phyloP scores from a whole-genome alignment of 805 yeast species.

The Wickerhamiella allomyrinae region DNA sequence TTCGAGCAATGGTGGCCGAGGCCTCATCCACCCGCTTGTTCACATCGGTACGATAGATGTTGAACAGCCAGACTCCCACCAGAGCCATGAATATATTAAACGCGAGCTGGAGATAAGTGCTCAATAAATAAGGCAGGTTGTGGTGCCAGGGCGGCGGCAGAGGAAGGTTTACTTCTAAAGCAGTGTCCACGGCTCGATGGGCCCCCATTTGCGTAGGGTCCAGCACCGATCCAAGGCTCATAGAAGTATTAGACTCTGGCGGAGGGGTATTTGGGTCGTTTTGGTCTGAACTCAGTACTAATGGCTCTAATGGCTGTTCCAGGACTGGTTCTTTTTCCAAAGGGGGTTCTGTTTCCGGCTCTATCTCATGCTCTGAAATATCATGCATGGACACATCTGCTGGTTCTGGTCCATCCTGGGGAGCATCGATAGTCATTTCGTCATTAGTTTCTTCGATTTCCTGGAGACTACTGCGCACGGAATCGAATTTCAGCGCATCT shows the following conservation, averaged over 20 bases:
- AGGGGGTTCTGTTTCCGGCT: no score
- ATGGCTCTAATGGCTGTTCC: no score
- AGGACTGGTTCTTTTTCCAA: no score
- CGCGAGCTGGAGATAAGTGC: conserved; percentile 49
- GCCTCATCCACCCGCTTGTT: conserved; percentile 46
- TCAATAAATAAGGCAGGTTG: conserved; percentile 37
- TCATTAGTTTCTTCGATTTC: neutral
- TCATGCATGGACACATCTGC: neutral
- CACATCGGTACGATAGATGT: conserved; percentile 51
- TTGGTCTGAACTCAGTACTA: no score
- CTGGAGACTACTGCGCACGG: neutral
- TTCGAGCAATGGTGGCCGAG: conserved; percentile 39
- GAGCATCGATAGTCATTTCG: neutral
- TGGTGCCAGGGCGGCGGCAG: conserved; percentile 21
- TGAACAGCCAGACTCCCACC: conserved; percentile 34
- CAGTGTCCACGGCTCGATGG: conserved; percentile 10
- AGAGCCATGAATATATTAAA: conserved; percentile 39
- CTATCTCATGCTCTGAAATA: neutral
- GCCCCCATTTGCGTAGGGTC: conserved; percentile 17
- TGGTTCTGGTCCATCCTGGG: neutral
- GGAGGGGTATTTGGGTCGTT: no score
- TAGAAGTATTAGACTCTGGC: no score
- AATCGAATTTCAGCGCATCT: neutral
- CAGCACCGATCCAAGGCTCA: neutral
- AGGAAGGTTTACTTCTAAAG: conserved; percentile 15